phyloP scores from a whole-genome alignment of 2,329 filamentous ascomycete genomes.

The Calonectria honghensis region DNA sequence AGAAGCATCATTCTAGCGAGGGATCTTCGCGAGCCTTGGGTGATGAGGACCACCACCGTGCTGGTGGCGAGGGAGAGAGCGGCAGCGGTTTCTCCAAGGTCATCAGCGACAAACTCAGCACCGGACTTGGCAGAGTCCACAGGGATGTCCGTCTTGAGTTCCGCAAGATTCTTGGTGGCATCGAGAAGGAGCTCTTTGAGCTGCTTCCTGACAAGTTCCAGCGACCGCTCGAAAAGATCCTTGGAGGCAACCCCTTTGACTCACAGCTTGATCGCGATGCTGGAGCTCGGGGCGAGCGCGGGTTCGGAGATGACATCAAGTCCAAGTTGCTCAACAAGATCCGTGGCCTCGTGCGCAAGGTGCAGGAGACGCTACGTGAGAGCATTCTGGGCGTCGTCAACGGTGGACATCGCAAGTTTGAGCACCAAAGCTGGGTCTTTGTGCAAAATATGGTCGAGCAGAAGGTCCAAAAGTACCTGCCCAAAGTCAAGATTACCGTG shows the following conservation, averaged over 20 bases:
- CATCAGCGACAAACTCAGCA: slow-evolving; percentile 68
- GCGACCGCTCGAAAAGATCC: slow-evolving; percentile 66
- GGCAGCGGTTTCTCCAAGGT: slow-evolving; percentile 65
- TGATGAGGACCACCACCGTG: slow-evolving; percentile 51
- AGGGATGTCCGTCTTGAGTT: slow-evolving; percentile 68
- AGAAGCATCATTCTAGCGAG: slow-evolving; percentile 59
- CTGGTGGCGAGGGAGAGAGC: slow-evolving; percentile 54
- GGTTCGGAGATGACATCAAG: slow-evolving; percentile 66
- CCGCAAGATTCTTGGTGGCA: slow-evolving; percentile 64
- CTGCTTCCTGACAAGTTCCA: slow-evolving; percentile 66
- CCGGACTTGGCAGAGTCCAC: slow-evolving; percentile 65
- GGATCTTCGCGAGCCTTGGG: slow-evolving; percentile 57
- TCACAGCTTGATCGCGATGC: slow-evolving; percentile 63
- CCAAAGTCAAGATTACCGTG: slow-evolving; percentile 66
- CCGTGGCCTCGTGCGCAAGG: slow-evolving; percentile 65
- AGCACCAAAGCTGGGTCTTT: slow-evolving; percentile 67
- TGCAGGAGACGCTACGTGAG: slow-evolving; percentile 67
- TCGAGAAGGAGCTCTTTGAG: slow-evolving; percentile 68
- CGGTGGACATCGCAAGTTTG: slow-evolving; percentile 68
- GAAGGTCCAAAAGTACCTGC: slow-evolving; percentile 68
- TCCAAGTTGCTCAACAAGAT: slow-evolving; percentile 66
- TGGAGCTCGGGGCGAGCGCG: slow-evolving; percentile 57
- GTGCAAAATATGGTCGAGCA: slow-evolving; percentile 67
- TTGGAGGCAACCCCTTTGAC: slow-evolving; percentile 68
- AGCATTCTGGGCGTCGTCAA: slow-evolving; percentile 66